phyloP scores from a whole-genome alignment of 805 yeast species.

The Isabelozyma gotoi region DNA sequence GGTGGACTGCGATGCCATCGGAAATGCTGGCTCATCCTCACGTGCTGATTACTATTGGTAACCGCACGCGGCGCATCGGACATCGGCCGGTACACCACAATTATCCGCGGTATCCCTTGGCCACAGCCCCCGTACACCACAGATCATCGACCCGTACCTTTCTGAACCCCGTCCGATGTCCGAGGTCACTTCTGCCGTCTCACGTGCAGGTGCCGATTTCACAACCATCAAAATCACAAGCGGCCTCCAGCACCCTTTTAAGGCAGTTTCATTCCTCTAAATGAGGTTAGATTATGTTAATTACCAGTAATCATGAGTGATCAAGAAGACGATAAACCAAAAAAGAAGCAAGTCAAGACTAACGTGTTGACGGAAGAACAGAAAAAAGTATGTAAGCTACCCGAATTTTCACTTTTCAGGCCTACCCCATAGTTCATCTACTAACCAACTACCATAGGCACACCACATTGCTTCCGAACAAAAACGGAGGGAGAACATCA shows the following conservation, averaged over 20 bases:
- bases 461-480: slow-evolving; percentile 86
- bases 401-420: too few relatives aligned
- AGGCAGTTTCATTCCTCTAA: too few relatives aligned
- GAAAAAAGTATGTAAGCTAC: slow-evolving; percentile 26
- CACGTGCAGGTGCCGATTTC: neutral
- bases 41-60: too few relatives aligned
- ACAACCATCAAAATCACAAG: neutral
- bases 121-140: neutral
- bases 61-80: too few relatives aligned
- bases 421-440: neutral
- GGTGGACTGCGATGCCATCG: too few relatives aligned
- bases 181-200: neutral
- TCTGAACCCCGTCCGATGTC: neutral
- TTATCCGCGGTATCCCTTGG: neutral
- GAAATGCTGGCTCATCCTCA: too few relatives aligned
- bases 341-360: neutral
- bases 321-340: neutral
- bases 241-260: too few relatives aligned
- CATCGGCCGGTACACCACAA: too few relatives aligned
- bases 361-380: slow-evolving; percentile 33
- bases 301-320: neutral
- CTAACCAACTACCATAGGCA: slow-evolving; percentile 40
- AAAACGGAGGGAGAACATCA: slow-evolving; percentile 79
- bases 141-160: too few relatives aligned
- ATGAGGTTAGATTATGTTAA: too few relatives aligned